phyloP scores from a whole-genome alignment of 176 grass and related monocot genomes.

The Thinopyrum elongatum region DNA sequence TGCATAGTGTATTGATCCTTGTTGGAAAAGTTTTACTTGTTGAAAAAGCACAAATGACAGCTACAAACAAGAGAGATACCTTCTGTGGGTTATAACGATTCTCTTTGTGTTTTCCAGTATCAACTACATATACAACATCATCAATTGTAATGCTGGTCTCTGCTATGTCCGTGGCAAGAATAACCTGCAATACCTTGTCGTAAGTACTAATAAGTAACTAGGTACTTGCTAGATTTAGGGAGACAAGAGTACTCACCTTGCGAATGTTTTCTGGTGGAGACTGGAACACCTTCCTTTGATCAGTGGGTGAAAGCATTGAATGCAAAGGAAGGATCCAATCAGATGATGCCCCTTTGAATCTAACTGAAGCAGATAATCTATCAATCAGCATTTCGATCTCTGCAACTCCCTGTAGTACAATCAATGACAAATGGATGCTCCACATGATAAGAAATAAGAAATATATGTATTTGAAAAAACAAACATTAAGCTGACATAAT shows the following conservation, averaged over 20 bases:
- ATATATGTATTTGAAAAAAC: constrained; percentile 21
- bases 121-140: constrained; percentile 95
- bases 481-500: constrained; percentile 28
- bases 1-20: background rate
- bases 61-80: constrained; percentile 35
- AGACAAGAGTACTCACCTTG: constrained; percentile 52
- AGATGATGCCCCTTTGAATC: constrained; percentile 75
- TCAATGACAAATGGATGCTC: constrained; percentile 15
- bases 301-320: constrained; percentile 80
- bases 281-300: constrained; percentile 93
- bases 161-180: constrained; percentile 97
- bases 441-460: constrained; percentile 16
- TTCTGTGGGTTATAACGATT: constrained; percentile 96
- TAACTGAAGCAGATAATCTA: constrained; percentile 77
- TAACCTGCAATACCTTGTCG: constrained; percentile 64
- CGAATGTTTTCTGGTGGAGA: constrained; percentile 78
- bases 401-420: constrained; percentile 80
- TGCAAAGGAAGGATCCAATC: constrained; percentile 98
- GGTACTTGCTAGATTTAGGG: background rate
- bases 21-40: background rate
- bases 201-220: constrained; percentile 21
- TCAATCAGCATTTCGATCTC: constrained; percentile 97
- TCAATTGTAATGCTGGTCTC: constrained; percentile 99
- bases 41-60: background rate
- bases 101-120: constrained; percentile 95